Percentiles rank a stretch among this genome's conserved stretches.
Evolutionary conservation across 192 early-diverging fungal genomes (phyloP).

Genomic region (Bifiguratus adelaidae): DNA sequence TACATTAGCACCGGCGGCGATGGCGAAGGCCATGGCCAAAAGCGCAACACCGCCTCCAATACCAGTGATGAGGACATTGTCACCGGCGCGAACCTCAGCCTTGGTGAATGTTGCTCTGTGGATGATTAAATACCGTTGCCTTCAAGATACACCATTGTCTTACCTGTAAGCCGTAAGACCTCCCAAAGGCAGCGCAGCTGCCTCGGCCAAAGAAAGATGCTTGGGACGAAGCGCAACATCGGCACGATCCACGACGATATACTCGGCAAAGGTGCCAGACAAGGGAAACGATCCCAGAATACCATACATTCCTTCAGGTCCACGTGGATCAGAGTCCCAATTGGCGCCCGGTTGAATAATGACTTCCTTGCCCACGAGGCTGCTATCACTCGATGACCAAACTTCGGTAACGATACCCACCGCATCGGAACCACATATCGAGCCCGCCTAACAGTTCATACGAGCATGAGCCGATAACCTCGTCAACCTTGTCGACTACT

Average conservation of each 20-base stretch:
- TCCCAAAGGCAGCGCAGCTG: slow-evolving; percentile 59
- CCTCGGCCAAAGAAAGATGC: slow-evolving; percentile 48
- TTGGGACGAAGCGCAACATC: slow-evolving; percentile 38
- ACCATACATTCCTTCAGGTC: slow-evolving; percentile 7
- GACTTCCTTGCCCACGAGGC: background rate
- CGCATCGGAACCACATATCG: slow-evolving; percentile 12
- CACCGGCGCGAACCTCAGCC: slow-evolving; percentile 33
- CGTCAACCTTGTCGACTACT: background rate
- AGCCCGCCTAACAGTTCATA: slow-evolving; percentile 1
- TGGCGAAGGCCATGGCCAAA: slow-evolving; percentile 51
- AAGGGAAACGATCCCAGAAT: slow-evolving; percentile 6
- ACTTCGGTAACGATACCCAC: slow-evolving; percentile 11
- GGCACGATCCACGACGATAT: slow-evolving; percentile 25
- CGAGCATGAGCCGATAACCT: background rate
- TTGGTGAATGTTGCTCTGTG: slow-evolving; percentile 52
- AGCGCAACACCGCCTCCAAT: slow-evolving; percentile 71
- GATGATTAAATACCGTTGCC: background rate
- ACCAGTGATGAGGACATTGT: slow-evolving; percentile 54
- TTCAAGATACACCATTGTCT: background rate
- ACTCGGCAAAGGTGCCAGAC: slow-evolving; percentile 42
- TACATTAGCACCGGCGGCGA: slow-evolving; percentile 56
- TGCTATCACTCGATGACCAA: background rate
- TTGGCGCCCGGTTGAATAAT: slow-evolving; percentile 4
- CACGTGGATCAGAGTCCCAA: slow-evolving; percentile 9
- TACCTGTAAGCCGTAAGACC: slow-evolving; percentile 43